Percentiles rank a stretch among this genome's conserved stretches.
Conservation (phyloP, 2,329 filamentous ascomycete genomes). For the Orbilia oligospora region DNA sequence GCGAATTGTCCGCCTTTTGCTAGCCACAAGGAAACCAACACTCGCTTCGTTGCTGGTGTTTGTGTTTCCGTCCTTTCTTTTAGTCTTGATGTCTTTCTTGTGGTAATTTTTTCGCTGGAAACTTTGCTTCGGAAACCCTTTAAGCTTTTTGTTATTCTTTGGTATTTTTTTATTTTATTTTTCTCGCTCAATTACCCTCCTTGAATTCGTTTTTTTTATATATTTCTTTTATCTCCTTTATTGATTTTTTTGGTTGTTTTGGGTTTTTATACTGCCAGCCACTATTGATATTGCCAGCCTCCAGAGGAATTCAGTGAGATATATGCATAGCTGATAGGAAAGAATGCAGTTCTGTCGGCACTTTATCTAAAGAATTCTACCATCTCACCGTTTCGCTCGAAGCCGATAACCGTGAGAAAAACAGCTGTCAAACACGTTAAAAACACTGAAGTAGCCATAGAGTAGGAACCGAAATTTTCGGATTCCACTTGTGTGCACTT, state of each 20-base stretch:
- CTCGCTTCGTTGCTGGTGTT: slow-evolving; percentile 41
- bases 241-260: not conserved
- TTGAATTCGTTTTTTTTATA: slow-evolving; percentile 26
- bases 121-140: slow-evolving; percentile 14
- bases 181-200: slow-evolving; percentile 51
- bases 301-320: slow-evolving; percentile 40
- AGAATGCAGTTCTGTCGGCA: slow-evolving; percentile 50
- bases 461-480: slow-evolving; percentile 2
- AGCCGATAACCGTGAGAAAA: slow-evolving; percentile 41
- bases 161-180: slow-evolving; percentile 20
- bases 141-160: slow-evolving; percentile 47
- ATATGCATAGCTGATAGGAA: slow-evolving; percentile 39
- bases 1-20: slow-evolving; percentile 29
- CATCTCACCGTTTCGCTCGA: slow-evolving; percentile 36
- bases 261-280: not conserved
- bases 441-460: slow-evolving; percentile 2
- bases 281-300: not conserved
- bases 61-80: slow-evolving; percentile 60
- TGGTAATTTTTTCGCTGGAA: slow-evolving; percentile 16
- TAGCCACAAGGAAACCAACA: slow-evolving; percentile 47
- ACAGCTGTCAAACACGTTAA: slow-evolving; percentile 55
- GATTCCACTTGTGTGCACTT: slow-evolving; percentile 38
- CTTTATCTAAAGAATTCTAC: slow-evolving; percentile 47
- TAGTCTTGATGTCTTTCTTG: slow-evolving; percentile 31
- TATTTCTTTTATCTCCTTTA: slow-evolving; percentile 4